Base-by-base conservation (phyloP, 306 rosid genomes). In the Acmispon strigosus region DNA sequence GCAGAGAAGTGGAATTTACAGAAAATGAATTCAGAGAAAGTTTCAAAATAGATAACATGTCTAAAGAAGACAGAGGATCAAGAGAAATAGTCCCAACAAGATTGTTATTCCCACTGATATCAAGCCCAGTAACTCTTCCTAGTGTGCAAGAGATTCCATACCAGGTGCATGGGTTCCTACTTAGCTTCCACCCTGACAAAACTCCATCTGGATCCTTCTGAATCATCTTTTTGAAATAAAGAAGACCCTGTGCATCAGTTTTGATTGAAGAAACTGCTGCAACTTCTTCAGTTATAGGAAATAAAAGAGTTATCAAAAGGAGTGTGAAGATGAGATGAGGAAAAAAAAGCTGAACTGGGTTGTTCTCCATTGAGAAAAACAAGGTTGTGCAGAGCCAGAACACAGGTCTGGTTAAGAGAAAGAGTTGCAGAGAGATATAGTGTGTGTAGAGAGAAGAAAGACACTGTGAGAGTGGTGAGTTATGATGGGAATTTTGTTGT, bases 1-100 rank as follows among this genome's bases (percentile, higher is more conserved):
- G 92, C 86, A 93, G 49, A 70, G 91, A 81, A 64, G 97, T 85
- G 12, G 97, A 84, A 82, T 88, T 93, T 78, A 93, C 80, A 76
- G 74, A 62, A 79, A 90, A 82, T 1, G 81, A 71, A 82, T 92
- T 90, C 12, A 86, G 34, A 44, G 89, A 64, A 55, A 92, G 50
- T 45, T 86, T 92, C 27, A 92, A 79, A 77, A 85, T 77, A 58
- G 92, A 70, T 43, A 93, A 76, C 98, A 78, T 85, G 24, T 87
- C 84, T 37, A 93, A 61, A 53, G 96, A 80, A 67, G 88, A 65
- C 32, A 93, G 14, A 63, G 92, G 86, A 17, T 83, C 89, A 41
- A 93, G 80, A 66, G 88, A 81, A 50, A 89, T 62, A 36, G 70
- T 74, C 18, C 89, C 98, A 5, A n/a, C 75, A 16, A 88, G 81